These are phyloP conservation scores for Raffaelea albimanens DNA, from an alignment of 2,329 filamentous ascomycete genomes.

Conservation along the genomic window DNA sequence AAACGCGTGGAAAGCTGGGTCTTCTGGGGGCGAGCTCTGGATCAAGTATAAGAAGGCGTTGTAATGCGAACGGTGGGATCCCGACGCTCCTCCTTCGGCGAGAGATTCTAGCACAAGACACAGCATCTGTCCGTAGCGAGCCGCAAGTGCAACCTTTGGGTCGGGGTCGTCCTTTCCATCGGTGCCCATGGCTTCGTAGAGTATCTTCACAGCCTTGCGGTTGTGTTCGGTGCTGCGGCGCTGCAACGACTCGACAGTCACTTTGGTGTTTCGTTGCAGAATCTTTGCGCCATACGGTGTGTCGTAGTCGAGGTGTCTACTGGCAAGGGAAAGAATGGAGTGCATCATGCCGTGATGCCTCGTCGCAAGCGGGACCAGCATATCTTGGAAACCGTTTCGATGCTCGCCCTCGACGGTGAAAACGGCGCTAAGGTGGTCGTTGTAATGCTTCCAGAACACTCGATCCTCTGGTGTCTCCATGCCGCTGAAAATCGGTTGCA, in stretches of 20 bases:
- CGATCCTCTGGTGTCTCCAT: slow-evolving; percentile 73
- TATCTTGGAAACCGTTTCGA: slow-evolving; percentile 77
- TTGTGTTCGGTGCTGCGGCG: slow-evolving; percentile 47
- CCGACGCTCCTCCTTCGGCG: slow-evolving; percentile 44
- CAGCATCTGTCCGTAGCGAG: slow-evolving; percentile 53
- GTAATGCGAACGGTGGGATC: slow-evolving; percentile 70
- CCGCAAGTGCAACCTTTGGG: slow-evolving; percentile 38
- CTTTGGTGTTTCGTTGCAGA: slow-evolving; percentile 37
- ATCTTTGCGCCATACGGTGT: slow-evolving; percentile 47
- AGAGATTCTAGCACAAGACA: slow-evolving; percentile 50
- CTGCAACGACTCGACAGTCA: slow-evolving; percentile 35
- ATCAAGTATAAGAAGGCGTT: slow-evolving; percentile 66
- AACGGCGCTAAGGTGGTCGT: slow-evolving; percentile 67
- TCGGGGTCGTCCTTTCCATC: slow-evolving; percentile 24
- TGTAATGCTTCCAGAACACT: slow-evolving; percentile 76
- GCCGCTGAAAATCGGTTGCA: slow-evolving; percentile 64
- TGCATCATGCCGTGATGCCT: slow-evolving; percentile 80
- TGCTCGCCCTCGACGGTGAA: slow-evolving; percentile 74
- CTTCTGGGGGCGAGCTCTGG: slow-evolving; percentile 46
- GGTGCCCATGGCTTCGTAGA: slow-evolving; percentile 36
- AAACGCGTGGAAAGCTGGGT: slow-evolving; percentile 56
- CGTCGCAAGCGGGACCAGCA: slow-evolving; percentile 73
- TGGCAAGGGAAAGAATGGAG: slow-evolving; percentile 74
- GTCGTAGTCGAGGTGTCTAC: slow-evolving; percentile 60
- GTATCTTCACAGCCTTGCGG: slow-evolving; percentile 41